phyloP scores from a whole-genome alignment of 495 filamentous ascomycete species.

The Amniculicola lignicola region DNA sequence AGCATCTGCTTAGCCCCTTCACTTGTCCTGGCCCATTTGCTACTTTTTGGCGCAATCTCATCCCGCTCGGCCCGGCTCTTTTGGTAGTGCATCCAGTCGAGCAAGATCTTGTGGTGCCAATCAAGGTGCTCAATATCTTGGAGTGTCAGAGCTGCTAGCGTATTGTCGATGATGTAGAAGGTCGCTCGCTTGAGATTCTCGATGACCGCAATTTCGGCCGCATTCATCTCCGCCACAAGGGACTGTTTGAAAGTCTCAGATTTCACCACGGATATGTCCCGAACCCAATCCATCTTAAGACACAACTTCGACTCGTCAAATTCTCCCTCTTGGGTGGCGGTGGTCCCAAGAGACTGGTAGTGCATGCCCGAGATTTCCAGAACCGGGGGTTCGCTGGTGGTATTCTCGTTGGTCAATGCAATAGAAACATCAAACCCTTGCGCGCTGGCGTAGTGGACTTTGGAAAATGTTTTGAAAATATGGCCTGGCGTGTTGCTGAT shows the following conservation, averaged over 20 bases:
- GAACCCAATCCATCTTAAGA: neutral
- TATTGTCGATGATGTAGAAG: neutral
- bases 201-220: neutral
- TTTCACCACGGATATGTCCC: neutral
- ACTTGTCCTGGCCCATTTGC: too few species aligned
- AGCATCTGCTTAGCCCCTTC: neutral
- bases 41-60: too few species aligned
- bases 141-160: neutral
- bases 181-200: neutral
- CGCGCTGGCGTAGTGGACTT: neutral
- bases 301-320: neutral
- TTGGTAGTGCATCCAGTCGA: slow-evolving; percentile 1
- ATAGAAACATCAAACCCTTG: neutral
- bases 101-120: neutral
- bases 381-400: neutral
- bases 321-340: neutral
- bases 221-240: neutral
- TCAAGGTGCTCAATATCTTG: neutral
- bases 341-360: slow-evolving; percentile 3
- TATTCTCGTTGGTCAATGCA: neutral
- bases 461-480: neutral
- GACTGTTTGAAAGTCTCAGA: neutral
- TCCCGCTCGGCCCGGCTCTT: neutral
- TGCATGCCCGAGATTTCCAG: neutral
- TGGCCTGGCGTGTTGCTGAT: neutral